Base-by-base conservation (phyloP, 2,329 filamentous ascomycete genomes). In the Microdochium trichocladiopsis region DNA sequence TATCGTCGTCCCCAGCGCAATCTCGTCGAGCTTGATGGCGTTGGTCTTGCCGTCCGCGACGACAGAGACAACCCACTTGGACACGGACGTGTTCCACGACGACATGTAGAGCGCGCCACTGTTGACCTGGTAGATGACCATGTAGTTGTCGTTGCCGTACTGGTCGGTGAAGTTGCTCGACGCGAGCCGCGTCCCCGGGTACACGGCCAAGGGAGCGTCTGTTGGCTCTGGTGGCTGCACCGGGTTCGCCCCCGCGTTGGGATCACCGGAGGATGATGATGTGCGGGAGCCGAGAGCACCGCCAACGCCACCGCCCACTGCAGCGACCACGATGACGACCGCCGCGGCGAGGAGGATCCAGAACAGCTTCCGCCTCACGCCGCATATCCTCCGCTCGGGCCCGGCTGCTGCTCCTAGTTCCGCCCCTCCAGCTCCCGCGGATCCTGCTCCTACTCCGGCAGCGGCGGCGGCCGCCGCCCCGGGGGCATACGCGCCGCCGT, bases 81-180 rank as follows among this genome's bases (percentile, higher is more conserved):
- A 55, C 4, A 53, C 50, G 10, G 60, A 62, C 25, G 62, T 58
- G 52, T 64, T 64, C 55, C 56, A 65, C 3, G 63, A 55, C 1
- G 63, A 65, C 41, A 65, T 51, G 43, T 59, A 57, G 22, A 65
- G 55, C 9, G 61, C 60, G 12, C 51, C 52, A 47, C 60, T 61
- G 31, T 58, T 63, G 25, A 63, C 50, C 52, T 65, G 63, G 51
- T 63, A 65, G 14, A 53, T 53, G 3, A 65, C 51, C 21, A 65
- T 33, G 49, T 57, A 63, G 25, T 63, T 64, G 10, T 61, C 53
- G 49, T 61, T 52, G 22, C 60, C 60, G 10, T 56, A 55, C 18
- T 51, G 50, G 47, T 65, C 63, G 2, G 58, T 63, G 49, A 63
- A 65, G 50, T 63, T 64, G 22, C 58, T 57, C 1, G 61, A 57